Evolutionary conservation across 2,329 filamentous ascomycete genomes (phyloP), one percentile per base, ranked within the genome.

Genomic region (Verticillium longisporum): DNA sequence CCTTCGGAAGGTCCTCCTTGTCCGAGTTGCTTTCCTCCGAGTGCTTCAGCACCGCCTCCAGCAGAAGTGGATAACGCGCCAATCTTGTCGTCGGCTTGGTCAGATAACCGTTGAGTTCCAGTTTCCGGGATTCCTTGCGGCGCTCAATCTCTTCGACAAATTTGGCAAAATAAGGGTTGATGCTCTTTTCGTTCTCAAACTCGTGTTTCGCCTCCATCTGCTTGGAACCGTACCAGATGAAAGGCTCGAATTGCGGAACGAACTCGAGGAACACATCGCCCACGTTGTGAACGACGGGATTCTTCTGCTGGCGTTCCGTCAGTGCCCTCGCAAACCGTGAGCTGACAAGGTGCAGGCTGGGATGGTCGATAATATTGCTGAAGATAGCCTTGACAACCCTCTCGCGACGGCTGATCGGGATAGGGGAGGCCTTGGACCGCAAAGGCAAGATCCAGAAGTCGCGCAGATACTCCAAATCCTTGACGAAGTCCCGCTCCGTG

Each of bases 371-470:
- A 67, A 95, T 94, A 72, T 99, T 98, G 68, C 90, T 92, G 75
- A 99, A 99, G 50, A 99, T 96, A 1, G 89, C 96, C 68, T 91
- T 88, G 61, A 99, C 94, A 65, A 97, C 96, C 70, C 90, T 91
- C 66, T 97, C 94, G 63, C 92, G 87, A 62, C 91, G 87, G 63
- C 91, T 87, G 66, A 95, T 87, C 5, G 95, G 94, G 65, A 99
- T 96, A 0, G 93, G 94, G 4, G 94, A 97, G 15, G 84, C 83
- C 64, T 89, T 88, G 33, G 89, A 90, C 57, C 92, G 87, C 61
- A 99, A 78, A 10, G 95, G 95, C 67, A 95, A 85, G 78, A 99
- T 97, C 95, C 95, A 99, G 80, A 98, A 99, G 78, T 99, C 95
- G 64, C 95, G 87, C 34, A 99, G 81, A 72, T 99, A 99, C 75